Base-by-base conservation (phyloP, 2,329 filamentous ascomycete genomes). In the Aspergillus brunneoviolaceus region DNA sequence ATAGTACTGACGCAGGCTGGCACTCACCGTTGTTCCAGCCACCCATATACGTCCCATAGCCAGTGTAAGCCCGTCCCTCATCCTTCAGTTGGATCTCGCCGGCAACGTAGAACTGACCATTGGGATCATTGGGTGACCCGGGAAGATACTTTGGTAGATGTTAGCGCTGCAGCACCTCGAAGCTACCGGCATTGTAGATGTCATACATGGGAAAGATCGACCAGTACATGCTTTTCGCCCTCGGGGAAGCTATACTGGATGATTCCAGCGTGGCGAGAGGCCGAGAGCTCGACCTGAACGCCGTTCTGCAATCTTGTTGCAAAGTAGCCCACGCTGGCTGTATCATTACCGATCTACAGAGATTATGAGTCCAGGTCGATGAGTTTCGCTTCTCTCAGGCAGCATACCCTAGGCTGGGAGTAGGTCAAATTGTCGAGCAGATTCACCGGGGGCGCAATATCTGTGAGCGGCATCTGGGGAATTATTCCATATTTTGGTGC, bases 261-360 rank as follows among this genome's bases (percentile, higher is more conserved):
- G 4, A 90, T 74, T 0, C 86, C 84, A 1, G 85, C 80, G 66
- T 85, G 86, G n/a, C 86, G 81, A 0, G 86, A 81, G 0, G 83
- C 81, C 0, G 88, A 89, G 79, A 89, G 86, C 64, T 89, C 86
- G 2, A 83, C 82, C n/a, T 80, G 76, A 54, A 89, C 79, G 1
- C 83, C 83, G 49, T 79, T 83, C 59, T 82, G 76, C 50, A 90
- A 72, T 0, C 79, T 83, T 51, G 89, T 81, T 51, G 81, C 82
- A 69, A 89, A 90, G 63, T 87, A 86, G 0, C 88, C 88, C 1
- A 88, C 87, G 49, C 78, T 79, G 1, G 87, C 85, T 11, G 79
- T 74, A 11, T 88, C 84, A 25, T 77, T 82, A 2, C 77, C 79
- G 55, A 70, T 51, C 71, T 73, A 60, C 35, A 1, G 14, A 6